phyloP scores from a whole-genome alignment of 768 basidiomycete genomes.

The Suillus tomentosus region DNA sequence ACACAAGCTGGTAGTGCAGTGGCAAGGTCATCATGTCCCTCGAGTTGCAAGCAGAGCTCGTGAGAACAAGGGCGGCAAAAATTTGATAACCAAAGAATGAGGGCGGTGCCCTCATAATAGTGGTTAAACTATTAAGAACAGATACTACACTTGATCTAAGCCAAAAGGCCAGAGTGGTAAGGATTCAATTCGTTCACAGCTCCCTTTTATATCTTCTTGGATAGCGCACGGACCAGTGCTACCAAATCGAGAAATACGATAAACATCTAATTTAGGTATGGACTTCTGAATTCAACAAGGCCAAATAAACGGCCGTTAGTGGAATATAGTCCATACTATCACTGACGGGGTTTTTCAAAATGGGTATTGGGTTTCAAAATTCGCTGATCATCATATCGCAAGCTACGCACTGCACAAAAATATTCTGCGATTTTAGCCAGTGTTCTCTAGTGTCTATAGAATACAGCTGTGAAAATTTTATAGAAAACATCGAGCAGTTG shows the following conservation, averaged over 20 bases:
- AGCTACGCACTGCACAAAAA: too few relatives aligned
- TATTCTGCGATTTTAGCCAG: too few relatives aligned
- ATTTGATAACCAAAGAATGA: slow-evolving; percentile 53
- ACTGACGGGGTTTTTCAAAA: too few relatives aligned
- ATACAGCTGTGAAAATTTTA: too few relatives aligned
- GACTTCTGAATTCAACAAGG: background rate
- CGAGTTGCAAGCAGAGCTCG: slow-evolving; percentile 38
- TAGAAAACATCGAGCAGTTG: too few relatives aligned
- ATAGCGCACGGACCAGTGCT: background rate
- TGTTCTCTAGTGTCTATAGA: too few relatives aligned
- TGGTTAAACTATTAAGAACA: slow-evolving; percentile 87
- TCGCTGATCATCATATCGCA: too few relatives aligned
- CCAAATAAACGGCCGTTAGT: background rate
- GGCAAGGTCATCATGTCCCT: slow-evolving; percentile 35
- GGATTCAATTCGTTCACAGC: background rate
- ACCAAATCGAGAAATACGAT: background rate
- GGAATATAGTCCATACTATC: too few relatives aligned
- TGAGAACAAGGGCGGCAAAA: slow-evolving; percentile 50
- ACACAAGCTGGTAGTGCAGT: slow-evolving; percentile 48
- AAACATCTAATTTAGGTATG: background rate
- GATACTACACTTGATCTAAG: slow-evolving; percentile 60
- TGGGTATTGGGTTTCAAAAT: too few relatives aligned
- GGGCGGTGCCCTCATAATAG: slow-evolving; percentile 51
- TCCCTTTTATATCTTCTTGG: background rate
- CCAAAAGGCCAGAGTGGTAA: slow-evolving; percentile 47